Evolutionary conservation across 2,329 filamentous ascomycete genomes (phyloP), one percentile per base, ranked within the genome.

Genomic region (Trichoderma sp.): DNA sequence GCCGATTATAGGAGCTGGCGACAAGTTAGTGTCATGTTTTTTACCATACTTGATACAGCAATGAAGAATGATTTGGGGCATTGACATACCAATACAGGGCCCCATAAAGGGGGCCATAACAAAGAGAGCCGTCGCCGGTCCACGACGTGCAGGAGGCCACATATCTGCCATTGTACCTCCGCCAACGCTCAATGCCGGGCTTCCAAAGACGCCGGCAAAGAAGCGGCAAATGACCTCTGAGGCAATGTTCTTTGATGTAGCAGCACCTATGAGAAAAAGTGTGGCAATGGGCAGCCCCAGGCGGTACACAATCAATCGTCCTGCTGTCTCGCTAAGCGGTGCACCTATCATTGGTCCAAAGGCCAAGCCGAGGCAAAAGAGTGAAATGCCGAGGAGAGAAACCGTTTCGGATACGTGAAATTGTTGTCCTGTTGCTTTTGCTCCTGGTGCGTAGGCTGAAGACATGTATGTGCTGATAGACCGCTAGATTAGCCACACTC

Each of bases 291-390:
- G 83, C 81, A 94, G 94, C 0, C 92, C 94, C 16, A 87, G 83
- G 5, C 94, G 83, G 80, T 95, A 95, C 75, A 95, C 91, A 4
- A 90, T 91, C 59, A 93, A 88, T 53, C 93, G 88, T 4, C 93
- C 93, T 0, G 89, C 80, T 0, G 85, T 86, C 79, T 95, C 93
- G 24, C 91, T 93, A 79, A 95, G 94, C 0, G 91, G 91, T 0
- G 91, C 93, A 91, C 92, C 94, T 92, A 93, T 94, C 1, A 95
- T 86, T 0, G 93, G 93, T 76, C 94, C 94, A 38, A 95, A 92
- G 21, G 90, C 89, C 92, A 95, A 92, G 75, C 88, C 85, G 4
- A 95, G 85, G 91, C 94, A 93, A 80, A 94, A 95, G 75, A 94
- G 83, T 0, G 93, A 91, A 0, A 95, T 24, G 4, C 73, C 73